Evolutionary conservation across 331 rosid species (phyloP).

Genomic region (Prunus yedoensis): DNA sequence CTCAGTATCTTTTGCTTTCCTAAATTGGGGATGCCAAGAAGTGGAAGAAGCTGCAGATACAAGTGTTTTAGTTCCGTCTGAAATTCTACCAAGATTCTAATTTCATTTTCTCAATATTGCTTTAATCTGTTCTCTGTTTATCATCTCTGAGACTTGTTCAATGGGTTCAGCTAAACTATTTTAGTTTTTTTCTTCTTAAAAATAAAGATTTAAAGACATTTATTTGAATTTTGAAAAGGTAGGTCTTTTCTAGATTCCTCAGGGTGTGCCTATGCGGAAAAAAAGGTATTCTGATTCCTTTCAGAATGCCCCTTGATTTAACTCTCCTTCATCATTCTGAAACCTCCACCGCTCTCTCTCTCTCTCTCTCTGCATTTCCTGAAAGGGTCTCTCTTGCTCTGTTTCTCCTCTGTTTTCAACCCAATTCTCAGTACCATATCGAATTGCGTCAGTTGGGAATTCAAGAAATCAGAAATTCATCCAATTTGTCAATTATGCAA

Average conservation of each 20-base stretch:
- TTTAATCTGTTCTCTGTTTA: slow-evolving; percentile 7
- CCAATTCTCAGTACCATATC: no score
- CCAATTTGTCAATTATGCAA: slow-evolving; percentile 1
- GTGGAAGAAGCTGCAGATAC: slow-evolving; percentile 30
- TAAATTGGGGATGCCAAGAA: slow-evolving; percentile 39
- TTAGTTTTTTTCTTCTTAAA: slow-evolving; percentile 20
- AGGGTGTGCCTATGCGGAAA: slow-evolving; percentile 39
- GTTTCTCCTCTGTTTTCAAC: not conserved
- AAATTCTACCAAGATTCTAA: not conserved
- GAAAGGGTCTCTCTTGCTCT: slow-evolving; percentile 9
- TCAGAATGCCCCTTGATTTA: slow-evolving; percentile 69
- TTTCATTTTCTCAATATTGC: not conserved
- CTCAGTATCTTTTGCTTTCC: slow-evolving; percentile 32
- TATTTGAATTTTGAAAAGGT: slow-evolving; percentile 45
- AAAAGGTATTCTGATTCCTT: slow-evolving; percentile 86
- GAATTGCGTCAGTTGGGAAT: no score
- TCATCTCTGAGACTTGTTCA: slow-evolving; percentile 22
- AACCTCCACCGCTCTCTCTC: slow-evolving; percentile 39
- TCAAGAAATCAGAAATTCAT: not conserved
- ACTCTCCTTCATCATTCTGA: slow-evolving; percentile 49
- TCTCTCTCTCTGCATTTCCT: slow-evolving; percentile 21
- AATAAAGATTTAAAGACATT: slow-evolving; percentile 24
- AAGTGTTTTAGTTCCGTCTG: slow-evolving; percentile 5
- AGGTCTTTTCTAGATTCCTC: slow-evolving; percentile 75
- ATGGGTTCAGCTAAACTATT: slow-evolving; percentile 21